Evolutionary conservation across 805 yeast genomes (phyloP), one percentile per base, ranked within the genome.

Genomic region (Pichia cabralensis): DNA sequence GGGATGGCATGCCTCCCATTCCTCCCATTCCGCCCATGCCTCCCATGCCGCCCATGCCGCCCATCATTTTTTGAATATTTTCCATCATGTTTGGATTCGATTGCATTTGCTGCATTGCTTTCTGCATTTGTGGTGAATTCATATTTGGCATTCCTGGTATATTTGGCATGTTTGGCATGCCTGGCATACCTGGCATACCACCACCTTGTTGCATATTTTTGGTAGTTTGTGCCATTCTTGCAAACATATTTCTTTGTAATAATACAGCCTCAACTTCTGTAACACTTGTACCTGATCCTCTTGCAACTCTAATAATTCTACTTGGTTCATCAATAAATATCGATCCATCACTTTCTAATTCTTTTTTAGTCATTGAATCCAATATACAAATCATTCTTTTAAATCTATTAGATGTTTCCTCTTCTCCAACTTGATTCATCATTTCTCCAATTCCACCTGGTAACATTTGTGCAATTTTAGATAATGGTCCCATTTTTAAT

Each of bases 291-390:
- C 97, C 98, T 3, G 95, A 78, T 8, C 98, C 98, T 45, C 83
- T 70, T 0, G 97, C 97, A 5, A 89, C 89, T 48, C 98, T 70
- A 5, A 86, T 73, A 33, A 89, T 74, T 56, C 98, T 72, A 30
- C 78, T 67, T 6, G 97, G 97, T 57, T 88, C 76, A 34, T 77
- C 75, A 25, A 71, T 67, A 56, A 89, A 85, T 15, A 82, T 60
- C 40, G 74, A 64, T 2, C 97, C 97, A 56, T 89, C 97, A 43
- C 84, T 73, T 49, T 85, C 95, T 41, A 89, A 70, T 62, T 89
- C 98, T 50, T 79, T 66, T 44, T 77, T 78, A 2, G 96, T 89
- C 98, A 89, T 89, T 3, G 96, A 85, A 56, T 89, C 98, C 81
- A 89, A 73, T 20, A 89, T 78, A 50, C 73, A 88, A 30, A 89